A percentile compares a stretch with the other conserved stretches of the same genome.
Evolutionary conservation across 2,329 filamentous ascomycete species (phyloP).

Genomic region (Aspergillus hortae): DNA sequence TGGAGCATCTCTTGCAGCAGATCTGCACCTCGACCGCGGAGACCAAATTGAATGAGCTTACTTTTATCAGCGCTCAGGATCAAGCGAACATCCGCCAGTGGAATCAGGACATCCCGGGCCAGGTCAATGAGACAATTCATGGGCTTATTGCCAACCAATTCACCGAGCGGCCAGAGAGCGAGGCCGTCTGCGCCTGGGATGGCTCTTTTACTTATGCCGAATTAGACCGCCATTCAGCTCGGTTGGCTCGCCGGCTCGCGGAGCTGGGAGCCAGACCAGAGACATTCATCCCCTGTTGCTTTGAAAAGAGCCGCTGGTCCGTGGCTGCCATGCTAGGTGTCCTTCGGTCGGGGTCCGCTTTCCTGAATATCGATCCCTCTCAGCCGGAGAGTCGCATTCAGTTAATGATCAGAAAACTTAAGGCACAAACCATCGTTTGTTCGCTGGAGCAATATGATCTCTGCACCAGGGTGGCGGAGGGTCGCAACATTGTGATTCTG

Average conservation of each 20-base stretch:
- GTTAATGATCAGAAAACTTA: slow-evolving; percentile 8
- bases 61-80: slow-evolving; percentile 10
- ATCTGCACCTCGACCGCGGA: slow-evolving; percentile 3
- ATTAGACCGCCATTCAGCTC: slow-evolving; percentile 8
- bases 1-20: slow-evolving; percentile 9
- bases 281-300: slow-evolving; percentile 8
- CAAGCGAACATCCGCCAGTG: slow-evolving; percentile 8
- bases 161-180: not conserved
- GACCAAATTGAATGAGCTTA: slow-evolving; percentile 4
- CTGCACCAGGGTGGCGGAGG: slow-evolving; percentile 1
- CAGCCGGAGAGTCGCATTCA: slow-evolving; percentile 9
- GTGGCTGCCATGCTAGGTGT: slow-evolving; percentile 10
- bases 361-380: slow-evolving; percentile 10
- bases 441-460: slow-evolving; percentile 8
- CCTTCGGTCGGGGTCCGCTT: slow-evolving; percentile 11
- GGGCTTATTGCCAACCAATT: slow-evolving; percentile 5
- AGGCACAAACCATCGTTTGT: slow-evolving; percentile 8
- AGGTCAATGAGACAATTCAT: slow-evolving; percentile 7
- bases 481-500: slow-evolving; percentile 5
- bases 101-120: slow-evolving; percentile 8
- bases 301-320: slow-evolving; percentile 11
- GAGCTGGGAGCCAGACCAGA: slow-evolving; percentile 5
- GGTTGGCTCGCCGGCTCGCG: slow-evolving; percentile 4
- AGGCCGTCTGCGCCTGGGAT: slow-evolving; percentile 14
- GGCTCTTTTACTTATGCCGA: slow-evolving; percentile 12